phyloP scores from a whole-genome alignment of 352 stramenopile species.

The Globisporangium solare region DNA sequence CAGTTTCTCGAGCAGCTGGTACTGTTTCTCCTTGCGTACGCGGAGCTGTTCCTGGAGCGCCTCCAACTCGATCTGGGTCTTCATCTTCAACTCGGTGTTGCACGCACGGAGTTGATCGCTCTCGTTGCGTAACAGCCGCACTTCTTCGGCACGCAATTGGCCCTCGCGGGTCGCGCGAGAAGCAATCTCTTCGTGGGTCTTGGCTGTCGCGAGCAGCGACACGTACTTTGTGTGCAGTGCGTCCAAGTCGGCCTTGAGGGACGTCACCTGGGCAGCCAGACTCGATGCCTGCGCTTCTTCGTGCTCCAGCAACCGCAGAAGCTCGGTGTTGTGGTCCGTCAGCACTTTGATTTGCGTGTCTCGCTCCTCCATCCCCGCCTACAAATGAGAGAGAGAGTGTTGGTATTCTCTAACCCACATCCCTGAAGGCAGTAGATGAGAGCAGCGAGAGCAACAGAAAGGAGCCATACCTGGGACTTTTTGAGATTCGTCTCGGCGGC shows the following conservation, averaged over 20 bases:
- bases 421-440: not conserved
- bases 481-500: slow-evolving; percentile 82
- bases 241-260: slow-evolving; percentile 76
- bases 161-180: slow-evolving; percentile 85
- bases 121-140: slow-evolving; percentile 84
- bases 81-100: slow-evolving; percentile 93
- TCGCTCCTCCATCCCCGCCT: slow-evolving; percentile 76
- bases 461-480: slow-evolving; percentile 51
- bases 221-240: slow-evolving; percentile 84
- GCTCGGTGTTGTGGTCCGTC: slow-evolving; percentile 94
- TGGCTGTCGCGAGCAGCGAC: slow-evolving; percentile 88
- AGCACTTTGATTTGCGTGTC: slow-evolving; percentile 93
- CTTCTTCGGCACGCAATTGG: slow-evolving; percentile 92
- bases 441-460: not conserved
- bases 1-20: slow-evolving; percentile 95
- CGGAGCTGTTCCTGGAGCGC: slow-evolving; percentile 94
- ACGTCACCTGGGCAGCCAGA: slow-evolving; percentile 49
- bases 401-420: not conserved
- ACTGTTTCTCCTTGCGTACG: slow-evolving; percentile 96
- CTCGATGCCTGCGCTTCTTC: slow-evolving; percentile 88
- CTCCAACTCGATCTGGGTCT: slow-evolving; percentile 94
- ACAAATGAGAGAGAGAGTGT: not conserved
- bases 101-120: slow-evolving; percentile 91
- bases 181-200: slow-evolving; percentile 92
- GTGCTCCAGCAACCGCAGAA: slow-evolving; percentile 92